Percentiles rank a stretch among this genome's conserved stretches.
Evolutionary conservation across 257 asterid species (phyloP).

Genomic region (Datura wrightii): DNA sequence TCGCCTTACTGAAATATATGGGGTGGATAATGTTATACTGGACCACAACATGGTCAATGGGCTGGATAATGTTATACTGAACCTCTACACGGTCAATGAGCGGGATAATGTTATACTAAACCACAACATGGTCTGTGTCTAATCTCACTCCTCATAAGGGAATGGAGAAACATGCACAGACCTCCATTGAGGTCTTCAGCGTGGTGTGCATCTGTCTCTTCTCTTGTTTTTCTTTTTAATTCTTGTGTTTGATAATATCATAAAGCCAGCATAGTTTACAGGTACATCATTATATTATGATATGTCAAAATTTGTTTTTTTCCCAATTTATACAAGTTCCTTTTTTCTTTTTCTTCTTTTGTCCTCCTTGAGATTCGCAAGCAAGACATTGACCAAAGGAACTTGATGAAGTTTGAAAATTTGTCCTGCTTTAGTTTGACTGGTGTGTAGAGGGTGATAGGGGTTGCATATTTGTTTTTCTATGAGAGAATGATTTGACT

Average conservation of each 20-base stretch:
- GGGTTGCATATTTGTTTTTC: neutral
- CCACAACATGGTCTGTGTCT: neutral
- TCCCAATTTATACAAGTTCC: neutral
- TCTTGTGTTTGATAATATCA: neutral
- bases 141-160: neutral
- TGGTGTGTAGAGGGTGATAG: slow-evolving; percentile 1
- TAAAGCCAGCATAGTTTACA: neutral
- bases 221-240: neutral
- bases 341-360: neutral
- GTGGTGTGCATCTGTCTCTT: neutral
- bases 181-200: neutral
- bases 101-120: neutral
- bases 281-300: neutral
- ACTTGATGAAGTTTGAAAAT: slow-evolving; percentile 4
- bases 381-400: neutral
- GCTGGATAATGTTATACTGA: neutral
- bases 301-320: neutral
- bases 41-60: neutral
- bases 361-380: neutral
- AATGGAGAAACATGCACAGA: neutral
- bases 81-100: neutral
- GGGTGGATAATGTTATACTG: neutral
- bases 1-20: neutral
- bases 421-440: neutral
- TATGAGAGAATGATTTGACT: neutral